Percentiles rank a stretch among this genome's conserved stretches.
Conservation (phyloP, 345 rosid species). For the Gynandropsis gynandra region DNA sequence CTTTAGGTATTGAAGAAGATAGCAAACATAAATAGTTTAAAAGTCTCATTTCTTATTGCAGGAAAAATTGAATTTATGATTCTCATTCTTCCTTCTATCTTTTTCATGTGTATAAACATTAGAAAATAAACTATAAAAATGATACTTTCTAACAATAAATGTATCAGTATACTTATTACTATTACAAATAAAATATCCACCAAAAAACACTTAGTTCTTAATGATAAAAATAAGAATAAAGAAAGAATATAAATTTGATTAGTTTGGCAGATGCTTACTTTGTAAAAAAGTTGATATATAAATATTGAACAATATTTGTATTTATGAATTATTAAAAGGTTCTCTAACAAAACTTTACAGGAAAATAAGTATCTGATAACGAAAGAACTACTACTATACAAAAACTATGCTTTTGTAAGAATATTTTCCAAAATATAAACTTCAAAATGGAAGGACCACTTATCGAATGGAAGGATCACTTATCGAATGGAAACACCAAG, state of each 20-base stretch:
- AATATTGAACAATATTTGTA: not conserved
- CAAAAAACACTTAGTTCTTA: conserved; percentile 7
- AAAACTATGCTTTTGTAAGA: too few relatives aligned
- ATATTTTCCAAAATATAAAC: too few relatives aligned
- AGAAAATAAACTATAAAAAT: not conserved
- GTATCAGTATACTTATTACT: conserved; percentile 16
- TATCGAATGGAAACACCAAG: too few relatives aligned
- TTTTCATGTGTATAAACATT: conserved; percentile 1
- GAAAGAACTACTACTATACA: too few relatives aligned
- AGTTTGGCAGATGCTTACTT: not conserved
- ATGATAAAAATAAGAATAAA: not conserved
- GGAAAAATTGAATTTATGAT: conserved; percentile 2
- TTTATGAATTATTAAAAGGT: conserved; percentile 1
- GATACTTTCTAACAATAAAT: not conserved
- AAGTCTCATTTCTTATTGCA: too few relatives aligned
- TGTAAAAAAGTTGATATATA: not conserved
- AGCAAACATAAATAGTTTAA: too few relatives aligned
- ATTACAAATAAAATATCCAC: conserved; percentile 9
- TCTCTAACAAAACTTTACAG: conserved; percentile 3
- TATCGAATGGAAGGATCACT: too few relatives aligned
- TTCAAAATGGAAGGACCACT: too few relatives aligned
- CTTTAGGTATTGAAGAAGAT: too few relatives aligned
- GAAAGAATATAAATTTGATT: not conserved
- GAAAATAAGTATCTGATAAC: too few relatives aligned
- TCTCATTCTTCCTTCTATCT: conserved; percentile 4